A percentile compares a stretch with the other conserved stretches of the same genome.
Evolutionary conservation across 306 rosid genomes (phyloP).

Genomic region (Luffa aegyptiaca): DNA sequence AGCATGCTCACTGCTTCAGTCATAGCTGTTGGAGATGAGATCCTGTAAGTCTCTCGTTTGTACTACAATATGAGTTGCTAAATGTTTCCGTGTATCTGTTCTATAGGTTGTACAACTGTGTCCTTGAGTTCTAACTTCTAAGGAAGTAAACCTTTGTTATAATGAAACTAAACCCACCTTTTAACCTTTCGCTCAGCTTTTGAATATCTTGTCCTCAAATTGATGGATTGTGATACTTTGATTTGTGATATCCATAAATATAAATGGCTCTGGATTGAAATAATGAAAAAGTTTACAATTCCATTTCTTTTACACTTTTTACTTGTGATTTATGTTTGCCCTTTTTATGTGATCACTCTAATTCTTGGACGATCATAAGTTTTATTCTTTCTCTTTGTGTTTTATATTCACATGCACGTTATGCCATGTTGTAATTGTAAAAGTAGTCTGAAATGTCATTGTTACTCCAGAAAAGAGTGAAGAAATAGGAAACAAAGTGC

Average conservation of each 20-base stretch:
- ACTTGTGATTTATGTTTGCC: not conserved
- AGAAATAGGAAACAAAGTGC: not conserved
- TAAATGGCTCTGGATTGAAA: not conserved
- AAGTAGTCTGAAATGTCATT: not conserved
- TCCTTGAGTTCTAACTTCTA: not conserved
- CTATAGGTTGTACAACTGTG: not conserved
- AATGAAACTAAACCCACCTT: not conserved
- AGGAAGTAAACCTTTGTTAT: not conserved
- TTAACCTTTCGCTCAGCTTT: not conserved
- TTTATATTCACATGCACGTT: not conserved
- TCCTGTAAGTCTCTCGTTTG: constrained; percentile 65
- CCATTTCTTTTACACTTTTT: not conserved
- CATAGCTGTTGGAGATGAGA: constrained; percentile 88
- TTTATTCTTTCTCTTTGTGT: not conserved
- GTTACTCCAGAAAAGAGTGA: not conserved
- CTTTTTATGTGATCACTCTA: not conserved
- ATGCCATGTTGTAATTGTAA: not conserved
- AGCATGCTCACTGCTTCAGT: constrained; percentile 62
- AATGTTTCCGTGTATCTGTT: not conserved
- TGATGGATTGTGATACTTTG: not conserved
- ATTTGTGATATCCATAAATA: not conserved
- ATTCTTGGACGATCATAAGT: not conserved
- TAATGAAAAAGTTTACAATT: not conserved
- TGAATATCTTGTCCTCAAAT: not conserved
- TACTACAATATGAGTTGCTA: not conserved